These are phyloP conservation scores for Pterulicium gracile DNA, from an alignment of 1,284 basidiomycete species.

Conservation along the genomic window DNA sequence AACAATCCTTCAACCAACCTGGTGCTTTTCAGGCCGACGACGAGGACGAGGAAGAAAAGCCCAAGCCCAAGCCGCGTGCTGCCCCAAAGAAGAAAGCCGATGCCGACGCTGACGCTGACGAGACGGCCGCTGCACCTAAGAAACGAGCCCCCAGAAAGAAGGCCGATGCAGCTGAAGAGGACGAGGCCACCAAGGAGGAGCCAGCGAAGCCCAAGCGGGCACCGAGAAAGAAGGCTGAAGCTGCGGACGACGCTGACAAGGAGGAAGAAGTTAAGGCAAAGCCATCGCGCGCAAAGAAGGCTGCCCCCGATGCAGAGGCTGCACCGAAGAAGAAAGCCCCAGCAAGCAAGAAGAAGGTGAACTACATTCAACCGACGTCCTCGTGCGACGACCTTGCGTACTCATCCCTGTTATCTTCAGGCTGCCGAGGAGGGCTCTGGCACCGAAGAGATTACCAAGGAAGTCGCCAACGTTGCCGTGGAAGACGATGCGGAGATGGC, in stretches of 20 bases:
- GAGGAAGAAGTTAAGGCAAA: neutral
- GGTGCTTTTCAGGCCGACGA: conserved; percentile 19
- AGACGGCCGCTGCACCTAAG: conserved; percentile 23
- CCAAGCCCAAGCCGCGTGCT: neutral
- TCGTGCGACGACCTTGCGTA: too few relatives aligned
- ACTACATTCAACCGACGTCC: conserved; percentile 6
- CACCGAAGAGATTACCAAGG: conserved; percentile 4
- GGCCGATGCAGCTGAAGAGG: conserved; percentile 21
- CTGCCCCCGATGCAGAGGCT: neutral
- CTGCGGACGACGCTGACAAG: neutral
- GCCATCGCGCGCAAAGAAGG: neutral
- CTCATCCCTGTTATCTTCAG: too few relatives aligned
- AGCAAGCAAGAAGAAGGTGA: conserved; percentile 16
- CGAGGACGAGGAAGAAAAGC: conserved; percentile 11
- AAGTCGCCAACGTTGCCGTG: conserved; percentile 15
- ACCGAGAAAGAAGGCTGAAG: neutral
- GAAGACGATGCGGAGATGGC: conserved; percentile 13
- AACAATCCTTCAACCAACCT: conserved; percentile 21
- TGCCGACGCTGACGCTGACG: conserved; percentile 21
- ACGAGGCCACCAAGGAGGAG: conserved; percentile 16
- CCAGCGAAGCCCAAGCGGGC: conserved; percentile 18
- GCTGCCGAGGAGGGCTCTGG: conserved; percentile 6
- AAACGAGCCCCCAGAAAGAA: conserved; percentile 26
- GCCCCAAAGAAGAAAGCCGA: conserved; percentile 18
- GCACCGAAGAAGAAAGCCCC: conserved; percentile 19